Percentiles rank a stretch among this genome's conserved stretches.
These are phyloP conservation scores for Penicillium sp. DNA, from an alignment of 2,329 filamentous ascomycete genomes.

Conservation along the genomic window DNA sequence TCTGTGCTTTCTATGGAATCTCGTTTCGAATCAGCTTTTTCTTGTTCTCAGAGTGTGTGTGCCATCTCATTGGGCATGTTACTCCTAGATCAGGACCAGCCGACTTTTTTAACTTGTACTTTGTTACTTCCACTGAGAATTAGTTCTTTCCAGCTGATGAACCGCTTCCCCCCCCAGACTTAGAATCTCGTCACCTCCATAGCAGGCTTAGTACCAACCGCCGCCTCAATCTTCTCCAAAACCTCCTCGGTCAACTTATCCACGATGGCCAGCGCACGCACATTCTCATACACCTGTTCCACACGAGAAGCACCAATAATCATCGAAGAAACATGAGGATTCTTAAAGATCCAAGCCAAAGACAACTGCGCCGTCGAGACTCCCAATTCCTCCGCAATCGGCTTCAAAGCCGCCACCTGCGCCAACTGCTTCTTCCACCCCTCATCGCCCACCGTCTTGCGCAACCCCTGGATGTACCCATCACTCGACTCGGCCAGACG, in stretches of 20 bases:
- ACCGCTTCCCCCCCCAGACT: neutral
- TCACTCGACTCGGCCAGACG: constrained; percentile 52
- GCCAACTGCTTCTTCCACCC: constrained; percentile 20
- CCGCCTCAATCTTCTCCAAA: constrained; percentile 44
- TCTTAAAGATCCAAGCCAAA: constrained; percentile 53
- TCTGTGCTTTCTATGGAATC: neutral
- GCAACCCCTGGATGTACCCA: constrained; percentile 47
- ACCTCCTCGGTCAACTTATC: constrained; percentile 40
- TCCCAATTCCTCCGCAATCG: constrained; percentile 60
- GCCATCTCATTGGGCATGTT: no score
- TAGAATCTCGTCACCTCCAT: constrained; percentile 16
- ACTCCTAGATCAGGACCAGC: no score
- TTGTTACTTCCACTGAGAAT: neutral
- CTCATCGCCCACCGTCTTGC: constrained; percentile 41
- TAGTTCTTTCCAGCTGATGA: constrained; percentile 9
- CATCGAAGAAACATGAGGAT: constrained; percentile 49
- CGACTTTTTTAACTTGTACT: no score
- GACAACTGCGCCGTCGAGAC: constrained; percentile 52
- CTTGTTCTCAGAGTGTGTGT: neutral
- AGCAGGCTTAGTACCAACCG: constrained; percentile 16
- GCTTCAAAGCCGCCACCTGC: constrained; percentile 41
- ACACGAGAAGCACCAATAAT: constrained; percentile 47
- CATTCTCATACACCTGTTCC: constrained; percentile 38
- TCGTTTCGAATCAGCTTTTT: neutral
- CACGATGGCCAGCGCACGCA: constrained; percentile 41